These are phyloP conservation scores for Plectosphaerella sp. DNA, from an alignment of 2,329 filamentous ascomycete species.

Conservation along the genomic window DNA sequence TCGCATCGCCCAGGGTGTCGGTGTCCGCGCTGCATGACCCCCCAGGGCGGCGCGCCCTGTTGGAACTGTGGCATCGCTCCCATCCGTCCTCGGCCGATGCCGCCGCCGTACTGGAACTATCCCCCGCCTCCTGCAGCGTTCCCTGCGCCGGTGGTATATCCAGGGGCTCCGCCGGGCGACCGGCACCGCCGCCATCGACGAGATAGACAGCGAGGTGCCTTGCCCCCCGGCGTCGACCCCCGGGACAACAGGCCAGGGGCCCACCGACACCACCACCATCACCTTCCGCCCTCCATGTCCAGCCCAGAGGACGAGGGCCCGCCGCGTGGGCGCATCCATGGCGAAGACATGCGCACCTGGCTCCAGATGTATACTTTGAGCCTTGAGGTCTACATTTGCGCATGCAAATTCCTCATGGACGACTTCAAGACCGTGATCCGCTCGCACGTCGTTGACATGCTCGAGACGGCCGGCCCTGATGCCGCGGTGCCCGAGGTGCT, in stretches of 20 bases:
- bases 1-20: slow-evolving; percentile 38
- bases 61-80: slow-evolving; percentile 32
- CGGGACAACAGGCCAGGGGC: background rate
- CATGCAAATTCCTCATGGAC: slow-evolving; percentile 41
- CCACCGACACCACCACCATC: background rate
- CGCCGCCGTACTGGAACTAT: slow-evolving; percentile 7
- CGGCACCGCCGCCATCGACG: slow-evolving; percentile 9
- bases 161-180: slow-evolving; percentile 6
- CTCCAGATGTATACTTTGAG: slow-evolving; percentile 40
- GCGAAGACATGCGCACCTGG: slow-evolving; percentile 43
- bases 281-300: background rate
- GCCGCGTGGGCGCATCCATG: slow-evolving; percentile 28
- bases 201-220: slow-evolving; percentile 7
- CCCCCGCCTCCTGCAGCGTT: slow-evolving; percentile 14
- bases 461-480: slow-evolving; percentile 36
- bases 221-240: slow-evolving; percentile 7
- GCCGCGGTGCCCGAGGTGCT: slow-evolving; percentile 39
- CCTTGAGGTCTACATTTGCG: slow-evolving; percentile 45
- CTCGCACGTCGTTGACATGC: slow-evolving; percentile 38
- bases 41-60: slow-evolving; percentile 27
- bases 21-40: slow-evolving; percentile 33
- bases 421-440: slow-evolving; percentile 38
- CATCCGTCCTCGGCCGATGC: slow-evolving; percentile 20
- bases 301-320: background rate
- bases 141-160: slow-evolving; percentile 4